Evolutionary conservation across 352 stramenopile species (phyloP).

Genomic region (Globisporangium nagaii): DNA sequence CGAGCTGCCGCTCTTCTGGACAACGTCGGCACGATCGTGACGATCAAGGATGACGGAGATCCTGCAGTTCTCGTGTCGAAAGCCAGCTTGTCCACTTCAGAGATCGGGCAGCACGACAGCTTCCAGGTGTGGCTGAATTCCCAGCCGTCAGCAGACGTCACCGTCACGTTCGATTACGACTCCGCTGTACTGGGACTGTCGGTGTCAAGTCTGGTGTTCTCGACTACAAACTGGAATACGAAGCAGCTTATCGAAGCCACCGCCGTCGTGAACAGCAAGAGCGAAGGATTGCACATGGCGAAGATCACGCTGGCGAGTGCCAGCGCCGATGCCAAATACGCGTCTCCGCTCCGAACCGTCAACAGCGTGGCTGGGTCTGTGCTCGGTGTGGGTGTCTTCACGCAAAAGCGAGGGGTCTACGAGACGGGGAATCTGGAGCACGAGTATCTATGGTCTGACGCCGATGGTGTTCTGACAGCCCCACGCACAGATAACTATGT

Average conservation of each 20-base stretch:
- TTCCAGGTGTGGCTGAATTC: constrained; percentile 55
- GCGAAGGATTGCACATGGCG: constrained; percentile 28
- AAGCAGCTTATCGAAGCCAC: constrained; percentile 30
- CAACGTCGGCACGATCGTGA: constrained; percentile 62
- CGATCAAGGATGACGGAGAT: constrained; percentile 61
- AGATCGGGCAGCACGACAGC: constrained; percentile 55
- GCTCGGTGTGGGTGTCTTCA: constrained; percentile 38
- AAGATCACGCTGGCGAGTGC: constrained; percentile 23
- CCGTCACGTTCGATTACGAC: constrained; percentile 17
- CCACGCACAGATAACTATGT: constrained; percentile 18
- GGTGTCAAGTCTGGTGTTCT: constrained; percentile 27
- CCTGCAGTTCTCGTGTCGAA: constrained; percentile 61
- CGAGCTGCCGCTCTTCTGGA: constrained; percentile 31
- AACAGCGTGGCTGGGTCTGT: constrained; percentile 23
- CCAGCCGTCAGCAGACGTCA: constrained; percentile 31
- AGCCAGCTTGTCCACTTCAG: constrained; percentile 51
- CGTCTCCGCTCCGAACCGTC: constrained; percentile 20
- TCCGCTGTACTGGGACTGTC: constrained; percentile 21
- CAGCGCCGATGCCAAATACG: constrained; percentile 41
- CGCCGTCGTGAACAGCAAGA: constrained; percentile 27
- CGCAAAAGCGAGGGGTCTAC: constrained; percentile 38
- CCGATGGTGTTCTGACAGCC: constrained; percentile 42
- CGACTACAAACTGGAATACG: constrained; percentile 27
- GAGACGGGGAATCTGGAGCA: constrained; percentile 50
- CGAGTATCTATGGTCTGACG: constrained; percentile 40